Base-by-base conservation (phyloP, 2,329 filamentous ascomycete species). In the Arthrobotrys entomopaga region DNA sequence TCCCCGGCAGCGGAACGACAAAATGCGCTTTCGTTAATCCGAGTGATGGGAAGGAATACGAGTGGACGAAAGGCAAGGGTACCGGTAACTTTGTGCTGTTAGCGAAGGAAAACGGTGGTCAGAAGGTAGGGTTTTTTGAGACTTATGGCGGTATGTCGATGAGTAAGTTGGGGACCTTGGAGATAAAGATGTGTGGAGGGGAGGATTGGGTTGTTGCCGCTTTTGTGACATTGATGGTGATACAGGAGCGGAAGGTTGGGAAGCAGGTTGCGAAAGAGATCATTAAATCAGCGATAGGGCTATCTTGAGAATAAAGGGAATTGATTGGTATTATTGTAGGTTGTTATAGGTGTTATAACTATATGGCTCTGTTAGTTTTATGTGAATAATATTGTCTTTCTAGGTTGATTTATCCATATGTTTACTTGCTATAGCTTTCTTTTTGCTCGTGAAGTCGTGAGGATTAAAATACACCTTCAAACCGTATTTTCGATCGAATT, bases 81-180 rank as follows among this genome's bases (percentile, higher is more conserved):
- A 22, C 29, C 13, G 64, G 57, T 29, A 52, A 38, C 1, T 52
- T 42, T 26, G 22, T 11, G 42, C n/a, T 46, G 42, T 6, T 46
- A 5, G 42, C 6, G 13, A 19, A 19, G 13, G 42, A 46, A n/a
- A n/a, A n/a, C n/a, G 42, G 53, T 13, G 54, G 54, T 10, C 40
- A 46, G 46, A 43, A 52, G 16, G 52, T 66, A 26, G 64, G 40
- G 4, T 15, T 8, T 3, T 59, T 66, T 38, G 46, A 59, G 20
- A 29, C 64, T 11, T n/a, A 59, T 22, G 52, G 24, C 13, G 48
- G 26, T 6, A 7, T 34, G 43, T 50, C 24, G 22, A 29, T 57
- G 52, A 66, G 26, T 34, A 66, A 59, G 15, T 20, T 66, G 11
- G 64, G 64, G 43, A 52, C 15, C 8, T 20, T 66, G 43, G 43